Evolutionary conservation across 768 basidiomycete genomes (phyloP).

Genomic region (Pulveroboletus frians): DNA sequence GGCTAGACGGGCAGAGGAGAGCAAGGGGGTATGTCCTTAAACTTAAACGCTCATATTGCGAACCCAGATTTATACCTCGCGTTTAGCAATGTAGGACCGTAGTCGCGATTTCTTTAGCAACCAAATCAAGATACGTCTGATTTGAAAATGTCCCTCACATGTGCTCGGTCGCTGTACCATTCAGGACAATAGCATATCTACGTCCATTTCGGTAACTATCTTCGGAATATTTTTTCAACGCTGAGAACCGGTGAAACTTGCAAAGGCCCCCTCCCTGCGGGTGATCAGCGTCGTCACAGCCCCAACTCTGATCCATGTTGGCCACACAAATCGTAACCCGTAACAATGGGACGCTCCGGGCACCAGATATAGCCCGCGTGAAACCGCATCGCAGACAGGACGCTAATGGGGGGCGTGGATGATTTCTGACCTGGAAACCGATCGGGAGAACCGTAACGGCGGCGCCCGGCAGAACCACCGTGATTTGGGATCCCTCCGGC

Average conservation of each 20-base stretch:
- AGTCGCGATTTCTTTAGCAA: conserved; percentile 23
- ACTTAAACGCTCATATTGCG: conserved; percentile 16
- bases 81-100: conserved; percentile 26
- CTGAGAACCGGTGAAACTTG: conserved; percentile 13
- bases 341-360: conserved; percentile 11
- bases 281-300: conserved; percentile 15
- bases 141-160: conserved; percentile 33
- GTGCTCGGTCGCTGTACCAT: conserved; percentile 27
- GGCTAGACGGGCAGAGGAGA: conserved; percentile 11
- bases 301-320: conserved; percentile 15
- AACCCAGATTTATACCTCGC: conserved; percentile 30
- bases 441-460: conserved; percentile 20
- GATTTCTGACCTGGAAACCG: conserved; percentile 17
- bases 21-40: conserved; percentile 18
- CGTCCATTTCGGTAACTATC: conserved; percentile 21
- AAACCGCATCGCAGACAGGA: conserved; percentile 11
- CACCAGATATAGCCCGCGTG: conserved; percentile 11
- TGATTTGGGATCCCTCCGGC: conserved; percentile 11
- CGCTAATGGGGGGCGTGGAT: conserved; percentile 3
- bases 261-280: conserved; percentile 11
- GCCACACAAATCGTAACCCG: conserved; percentile 6
- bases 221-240: conserved; percentile 15
- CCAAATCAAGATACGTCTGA: conserved; percentile 33
- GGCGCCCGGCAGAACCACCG: conserved; percentile 21
- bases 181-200: conserved; percentile 24